Evolutionary conservation across 352 stramenopile species (phyloP), one percentile per base, ranked within the genome.

Genomic region (Globisporangium solare): DNA sequence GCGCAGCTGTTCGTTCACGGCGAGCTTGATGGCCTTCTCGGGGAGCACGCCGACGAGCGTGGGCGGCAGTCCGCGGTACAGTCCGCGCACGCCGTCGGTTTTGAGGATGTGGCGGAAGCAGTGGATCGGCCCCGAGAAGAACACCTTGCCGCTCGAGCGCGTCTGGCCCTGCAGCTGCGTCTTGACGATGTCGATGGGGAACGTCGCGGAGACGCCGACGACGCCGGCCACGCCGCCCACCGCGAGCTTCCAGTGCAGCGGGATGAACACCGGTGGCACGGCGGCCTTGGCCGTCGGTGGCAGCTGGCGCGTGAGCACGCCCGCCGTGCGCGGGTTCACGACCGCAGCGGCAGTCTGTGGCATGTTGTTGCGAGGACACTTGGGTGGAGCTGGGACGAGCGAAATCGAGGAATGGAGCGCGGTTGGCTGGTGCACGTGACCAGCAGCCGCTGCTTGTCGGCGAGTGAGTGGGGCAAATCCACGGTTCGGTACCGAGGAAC

Each of bases 141-240:
- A 35, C 7, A 35, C 27, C 27, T 35, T 35, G 27, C 27, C 27
- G 27, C 27, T 76, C 3, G 64, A 65, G 37, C 67, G 64, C 39
- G 71, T 83, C 55, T 85, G 74, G 46, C 79, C 92, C 69, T 97
- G 92, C 63, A 98, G 69, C 21, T 94, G 79, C 14, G 92, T 98
- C 75, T 98, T 98, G 63, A 97, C 79, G 50, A 97, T 85, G 74
- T 98, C 92, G 55, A 97, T 86, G 43, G 91, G 90, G 73, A 96
- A 97, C 12, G 95, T 93, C 11, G 82, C 61, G 39, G 76, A 71
- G 54, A 90, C 86, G 47, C 88, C 91, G 39, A 97, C 73, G 53
- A 83, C 81, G 11, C 89, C 90, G 7, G 91, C 89, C 45, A 97
- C 74, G 37, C 83, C 83, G 42, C 88, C 88, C 17, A 97, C 73